Conservation (phyloP, 352 stramenopile species). For the Phytophthora ohioensis region DNA sequence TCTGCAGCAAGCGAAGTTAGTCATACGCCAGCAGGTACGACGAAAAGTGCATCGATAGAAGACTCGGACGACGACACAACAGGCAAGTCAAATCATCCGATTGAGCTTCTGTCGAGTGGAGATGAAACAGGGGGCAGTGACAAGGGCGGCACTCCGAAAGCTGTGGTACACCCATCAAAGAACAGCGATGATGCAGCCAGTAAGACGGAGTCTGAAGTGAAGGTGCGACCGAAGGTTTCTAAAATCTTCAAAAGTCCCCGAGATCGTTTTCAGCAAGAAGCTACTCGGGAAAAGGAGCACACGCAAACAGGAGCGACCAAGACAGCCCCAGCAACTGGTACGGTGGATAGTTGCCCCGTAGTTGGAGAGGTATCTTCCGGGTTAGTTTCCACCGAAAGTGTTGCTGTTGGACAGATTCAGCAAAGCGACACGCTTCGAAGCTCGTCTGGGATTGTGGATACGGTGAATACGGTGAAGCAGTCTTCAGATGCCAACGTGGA, state of each 20-base stretch:
- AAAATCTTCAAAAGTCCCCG: slow-evolving; percentile 3
- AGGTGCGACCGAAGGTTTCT: slow-evolving; percentile 23
- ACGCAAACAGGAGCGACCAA: not conserved
- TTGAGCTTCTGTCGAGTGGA: slow-evolving; percentile 45
- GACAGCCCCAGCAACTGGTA: not conserved
- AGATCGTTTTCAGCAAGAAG: slow-evolving; percentile 8
- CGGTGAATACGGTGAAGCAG: not conserved
- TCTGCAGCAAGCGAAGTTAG: slow-evolving; percentile 2
- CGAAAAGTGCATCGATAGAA: slow-evolving; percentile 9
- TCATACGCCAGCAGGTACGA: not conserved
- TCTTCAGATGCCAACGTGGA: slow-evolving; percentile 5
- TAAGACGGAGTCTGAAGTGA: not conserved
- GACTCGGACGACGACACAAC: slow-evolving; percentile 1
- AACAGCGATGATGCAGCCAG: not conserved
- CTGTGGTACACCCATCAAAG: not conserved
- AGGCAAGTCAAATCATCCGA: slow-evolving; percentile 19
- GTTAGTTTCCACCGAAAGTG: not conserved
- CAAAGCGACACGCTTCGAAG: not conserved
- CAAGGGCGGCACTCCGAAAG: slow-evolving; percentile 1
- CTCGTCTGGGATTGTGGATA: not conserved
- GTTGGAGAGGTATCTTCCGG: not conserved
- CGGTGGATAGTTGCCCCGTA: not conserved
- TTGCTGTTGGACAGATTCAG: not conserved
- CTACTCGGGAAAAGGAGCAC: not conserved
- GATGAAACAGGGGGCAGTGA: slow-evolving; percentile 28